Conservation (phyloP, 345 rosid species). For the Cardamine occulta region DNA sequence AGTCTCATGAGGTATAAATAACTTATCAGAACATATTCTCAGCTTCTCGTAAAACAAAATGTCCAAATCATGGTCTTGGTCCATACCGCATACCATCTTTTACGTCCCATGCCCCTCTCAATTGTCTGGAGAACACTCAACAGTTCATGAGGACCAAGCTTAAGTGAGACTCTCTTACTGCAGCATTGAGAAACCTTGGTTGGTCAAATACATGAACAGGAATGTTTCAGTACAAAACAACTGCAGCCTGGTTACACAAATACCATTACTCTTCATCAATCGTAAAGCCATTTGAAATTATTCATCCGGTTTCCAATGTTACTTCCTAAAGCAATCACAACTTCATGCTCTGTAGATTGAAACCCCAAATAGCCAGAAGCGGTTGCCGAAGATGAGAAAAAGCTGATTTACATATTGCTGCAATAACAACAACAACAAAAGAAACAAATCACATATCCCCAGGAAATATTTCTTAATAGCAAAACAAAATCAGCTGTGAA, state of each 20-base stretch:
- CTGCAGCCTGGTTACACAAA: conserved; percentile 68
- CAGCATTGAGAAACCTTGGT: conserved; percentile 86
- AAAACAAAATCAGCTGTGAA: conserved; percentile 8
- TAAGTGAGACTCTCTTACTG: conserved; percentile 79
- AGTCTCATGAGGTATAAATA: conserved; percentile 81
- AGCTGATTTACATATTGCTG: conserved; percentile 48
- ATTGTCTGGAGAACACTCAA: conserved; percentile 69
- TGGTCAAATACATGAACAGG: conserved; percentile 92
- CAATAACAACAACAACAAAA: background rate
- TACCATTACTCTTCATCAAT: conserved; percentile 65
- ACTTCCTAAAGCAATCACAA: conserved; percentile 90
- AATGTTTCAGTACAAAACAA: conserved; percentile 80
- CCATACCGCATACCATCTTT: conserved; percentile 75
- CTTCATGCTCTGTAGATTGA: conserved; percentile 73
- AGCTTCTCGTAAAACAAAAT: conserved; percentile 82
- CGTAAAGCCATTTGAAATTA: conserved; percentile 68
- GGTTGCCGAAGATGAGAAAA: conserved; percentile 47
- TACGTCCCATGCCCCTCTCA: conserved; percentile 83
- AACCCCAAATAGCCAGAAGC: conserved; percentile 53
- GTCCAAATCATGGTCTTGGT: conserved; percentile 87
- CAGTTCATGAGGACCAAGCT: conserved; percentile 82
- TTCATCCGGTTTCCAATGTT: conserved; percentile 76
- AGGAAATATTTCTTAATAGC: background rate
- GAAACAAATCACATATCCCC: background rate
- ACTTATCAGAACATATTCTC: conserved; percentile 60